Percentiles rank a stretch among this genome's conserved stretches.
Evolutionary conservation across 805 yeast species (phyloP).

Genomic region (Teunomyces tritomae): DNA sequence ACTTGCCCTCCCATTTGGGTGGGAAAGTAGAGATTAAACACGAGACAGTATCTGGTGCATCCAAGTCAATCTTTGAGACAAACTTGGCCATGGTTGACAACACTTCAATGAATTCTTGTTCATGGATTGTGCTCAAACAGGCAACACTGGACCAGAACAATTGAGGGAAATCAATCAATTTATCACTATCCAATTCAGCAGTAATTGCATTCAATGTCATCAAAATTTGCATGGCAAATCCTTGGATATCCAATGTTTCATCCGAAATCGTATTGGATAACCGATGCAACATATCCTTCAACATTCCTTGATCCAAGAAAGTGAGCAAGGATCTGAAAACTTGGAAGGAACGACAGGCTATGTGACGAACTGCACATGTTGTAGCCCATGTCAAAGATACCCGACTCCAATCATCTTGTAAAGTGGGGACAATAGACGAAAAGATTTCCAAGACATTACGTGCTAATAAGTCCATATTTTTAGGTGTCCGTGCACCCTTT

Average conservation of each 20-base stretch:
- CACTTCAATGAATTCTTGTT: slow-evolving; percentile 88
- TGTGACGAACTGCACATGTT: slow-evolving; percentile 92
- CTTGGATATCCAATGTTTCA: slow-evolving; percentile 84
- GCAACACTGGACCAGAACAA: slow-evolving; percentile 95
- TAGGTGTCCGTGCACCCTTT: slow-evolving; percentile 78
- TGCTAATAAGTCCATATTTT: slow-evolving; percentile 74
- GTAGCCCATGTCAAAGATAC: slow-evolving; percentile 92
- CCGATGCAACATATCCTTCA: slow-evolving; percentile 90
- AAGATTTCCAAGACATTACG: slow-evolving; percentile 62
- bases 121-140: slow-evolving; percentile 83
- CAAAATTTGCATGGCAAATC: slow-evolving; percentile 93
- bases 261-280: slow-evolving; percentile 92
- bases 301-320: slow-evolving; percentile 80
- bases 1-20: slow-evolving; percentile 91
- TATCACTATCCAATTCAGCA: slow-evolving; percentile 76
- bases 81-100: slow-evolving; percentile 79
- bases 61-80: slow-evolving; percentile 81
- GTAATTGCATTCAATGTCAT: slow-evolving; percentile 94
- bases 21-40: slow-evolving; percentile 87
- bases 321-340: slow-evolving; percentile 81
- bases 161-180: slow-evolving; percentile 85
- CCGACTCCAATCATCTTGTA: slow-evolving; percentile 83
- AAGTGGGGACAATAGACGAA: slow-evolving; percentile 40
- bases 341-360: slow-evolving; percentile 96
- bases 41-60: slow-evolving; percentile 79